Conservation (phyloP, 106 monocot species). For the Vanilla planifolia region DNA sequence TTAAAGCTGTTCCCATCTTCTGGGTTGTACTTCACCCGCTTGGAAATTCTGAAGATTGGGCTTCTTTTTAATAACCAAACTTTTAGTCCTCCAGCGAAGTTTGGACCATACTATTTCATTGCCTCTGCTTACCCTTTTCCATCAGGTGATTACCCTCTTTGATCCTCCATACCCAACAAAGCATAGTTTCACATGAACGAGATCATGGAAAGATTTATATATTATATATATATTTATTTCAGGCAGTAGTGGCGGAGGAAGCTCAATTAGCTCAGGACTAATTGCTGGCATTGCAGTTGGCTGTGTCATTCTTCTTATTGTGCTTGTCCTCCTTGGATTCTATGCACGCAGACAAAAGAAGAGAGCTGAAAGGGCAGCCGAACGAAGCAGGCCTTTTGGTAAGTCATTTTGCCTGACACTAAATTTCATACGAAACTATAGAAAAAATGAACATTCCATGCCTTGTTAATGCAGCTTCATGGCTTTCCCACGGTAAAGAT, state of each 20-base stretch:
- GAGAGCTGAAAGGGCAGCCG: constrained; percentile 1
- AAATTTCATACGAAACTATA: no score
- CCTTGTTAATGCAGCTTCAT: constrained; percentile 36
- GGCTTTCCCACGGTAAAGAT: constrained; percentile 31
- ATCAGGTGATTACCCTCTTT: constrained; percentile 36
- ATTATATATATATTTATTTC: constrained; percentile 11
- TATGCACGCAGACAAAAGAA: not conserved
- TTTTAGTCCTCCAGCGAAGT: constrained; percentile 36
- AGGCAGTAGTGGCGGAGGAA: constrained; percentile 10
- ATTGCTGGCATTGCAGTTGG: constrained; percentile 5
- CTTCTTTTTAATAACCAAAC: constrained; percentile 53
- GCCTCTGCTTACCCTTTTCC: constrained; percentile 45
- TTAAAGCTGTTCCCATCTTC: constrained; percentile 43
- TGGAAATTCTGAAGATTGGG: constrained; percentile 47
- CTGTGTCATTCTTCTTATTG: not conserved
- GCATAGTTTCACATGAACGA: no score
- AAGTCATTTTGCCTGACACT: no score
- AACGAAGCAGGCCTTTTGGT: constrained; percentile 1
- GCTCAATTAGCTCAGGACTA: not conserved
- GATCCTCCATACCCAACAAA: no score
- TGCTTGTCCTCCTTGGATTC: not conserved
- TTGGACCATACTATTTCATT: constrained; percentile 65
- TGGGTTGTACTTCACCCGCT: constrained; percentile 42
- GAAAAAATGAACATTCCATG: no score
- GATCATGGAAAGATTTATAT: no score